Percentiles rank a stretch among this genome's conserved stretches.
Conservation (phyloP, 2,329 filamentous ascomycete species). For the Ophiostoma piceae region DNA sequence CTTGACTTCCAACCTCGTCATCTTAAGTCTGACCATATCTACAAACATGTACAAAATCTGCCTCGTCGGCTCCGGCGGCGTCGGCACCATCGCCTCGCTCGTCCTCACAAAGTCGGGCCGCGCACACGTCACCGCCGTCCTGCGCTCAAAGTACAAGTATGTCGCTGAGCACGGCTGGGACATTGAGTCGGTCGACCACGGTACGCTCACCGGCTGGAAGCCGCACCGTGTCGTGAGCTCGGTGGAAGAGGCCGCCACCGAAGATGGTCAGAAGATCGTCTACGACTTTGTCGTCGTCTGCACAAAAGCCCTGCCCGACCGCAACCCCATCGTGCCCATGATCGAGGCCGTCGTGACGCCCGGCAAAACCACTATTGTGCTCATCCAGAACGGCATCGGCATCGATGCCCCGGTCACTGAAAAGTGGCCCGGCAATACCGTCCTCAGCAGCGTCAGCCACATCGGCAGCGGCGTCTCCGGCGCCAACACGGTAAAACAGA, state of each 20-base stretch:
- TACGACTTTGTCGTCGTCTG: slow-evolving; percentile 63
- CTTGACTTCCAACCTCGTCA: neutral
- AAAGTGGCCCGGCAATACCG: slow-evolving; percentile 24
- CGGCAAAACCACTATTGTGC: slow-evolving; percentile 51
- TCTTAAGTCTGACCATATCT: neutral
- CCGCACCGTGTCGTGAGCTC: slow-evolving; percentile 24
- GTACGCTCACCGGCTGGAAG: slow-evolving; percentile 21
- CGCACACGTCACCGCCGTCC: slow-evolving; percentile 25
- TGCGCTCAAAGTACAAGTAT: slow-evolving; percentile 24
- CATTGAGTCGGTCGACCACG: slow-evolving; percentile 26
- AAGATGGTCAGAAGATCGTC: neutral
- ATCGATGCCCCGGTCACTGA: slow-evolving; percentile 51
- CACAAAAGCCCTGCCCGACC: slow-evolving; percentile 64
- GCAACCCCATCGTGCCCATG: slow-evolving; percentile 56
- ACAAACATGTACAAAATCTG: slow-evolving; percentile 22
- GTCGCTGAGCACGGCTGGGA: slow-evolving; percentile 25
- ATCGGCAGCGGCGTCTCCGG: slow-evolving; percentile 24
- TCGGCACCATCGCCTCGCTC: slow-evolving; percentile 27
- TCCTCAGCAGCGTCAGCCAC: slow-evolving; percentile 27
- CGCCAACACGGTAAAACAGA: slow-evolving; percentile 24
- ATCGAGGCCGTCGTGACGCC: slow-evolving; percentile 54
- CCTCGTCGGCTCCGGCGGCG: slow-evolving; percentile 25
- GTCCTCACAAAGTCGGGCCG: slow-evolving; percentile 24
- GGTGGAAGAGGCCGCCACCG: slow-evolving; percentile 36
- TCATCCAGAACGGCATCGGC: slow-evolving; percentile 70